Conservation (phyloP, 2,329 filamentous ascomycete species). For the Arthrobotrys megalospora region DNA sequence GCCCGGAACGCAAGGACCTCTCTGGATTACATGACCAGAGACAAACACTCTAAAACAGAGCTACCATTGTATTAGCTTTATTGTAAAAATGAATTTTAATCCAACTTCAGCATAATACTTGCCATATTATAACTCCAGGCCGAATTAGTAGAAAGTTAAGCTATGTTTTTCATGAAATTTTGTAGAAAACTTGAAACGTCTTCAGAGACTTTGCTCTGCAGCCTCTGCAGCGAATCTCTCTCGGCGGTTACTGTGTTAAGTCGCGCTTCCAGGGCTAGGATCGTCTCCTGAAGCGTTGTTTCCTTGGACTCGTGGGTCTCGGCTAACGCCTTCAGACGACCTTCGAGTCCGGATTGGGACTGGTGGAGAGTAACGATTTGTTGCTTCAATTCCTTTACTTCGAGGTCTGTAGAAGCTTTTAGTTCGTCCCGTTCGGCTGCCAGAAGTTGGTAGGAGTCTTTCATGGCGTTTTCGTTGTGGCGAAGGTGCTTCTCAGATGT, state of each 20-base stretch:
- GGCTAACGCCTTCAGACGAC: background rate
- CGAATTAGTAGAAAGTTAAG: no score
- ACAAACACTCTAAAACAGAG: no score
- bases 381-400: background rate
- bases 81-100: no score
- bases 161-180: background rate
- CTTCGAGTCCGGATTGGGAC: background rate
- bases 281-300: background rate
- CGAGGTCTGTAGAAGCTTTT: background rate
- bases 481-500: background rate
- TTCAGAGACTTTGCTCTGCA: background rate
- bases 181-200: background rate
- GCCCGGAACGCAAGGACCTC: no score
- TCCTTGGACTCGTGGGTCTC: background rate
- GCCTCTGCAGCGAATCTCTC: background rate
- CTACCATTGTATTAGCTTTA: no score
- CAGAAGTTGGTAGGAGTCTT: conserved; percentile 1
- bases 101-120: no score
- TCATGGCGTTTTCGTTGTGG: background rate
- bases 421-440: background rate
- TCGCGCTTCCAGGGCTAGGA: background rate
- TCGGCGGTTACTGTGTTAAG: background rate
- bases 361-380: background rate
- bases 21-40: no score
- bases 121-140: no score